Evolutionary conservation across 1,284 basidiomycete genomes (phyloP), one percentile per base, ranked within the genome.

Genomic region (Cutaneotrichosporon sp.): DNA sequence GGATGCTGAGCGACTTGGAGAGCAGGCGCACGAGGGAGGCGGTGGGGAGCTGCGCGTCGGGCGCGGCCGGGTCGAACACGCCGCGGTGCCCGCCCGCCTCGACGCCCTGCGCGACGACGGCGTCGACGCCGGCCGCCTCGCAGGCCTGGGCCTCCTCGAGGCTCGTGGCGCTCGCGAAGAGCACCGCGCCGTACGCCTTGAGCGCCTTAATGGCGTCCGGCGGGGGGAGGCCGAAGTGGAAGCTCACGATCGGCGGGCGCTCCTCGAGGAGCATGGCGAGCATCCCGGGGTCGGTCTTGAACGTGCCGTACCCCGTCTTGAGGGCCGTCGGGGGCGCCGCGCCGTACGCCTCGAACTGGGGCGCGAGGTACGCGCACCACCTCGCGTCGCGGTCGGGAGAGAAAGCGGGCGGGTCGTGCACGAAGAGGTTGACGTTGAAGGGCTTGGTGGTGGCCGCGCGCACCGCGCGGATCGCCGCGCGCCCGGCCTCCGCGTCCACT

Each of bases 21-120:
- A 75, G 62, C 2, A 70, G 58, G 7, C 63, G 61, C 0, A 63
- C 66, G 14, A 75, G 67, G 0, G 64, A 65, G 34, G 70, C 38
- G 13, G 69, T 73, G 3, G 60, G 49, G 8, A 75, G 65, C 34
- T 64, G 38, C n/a, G 73, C 66, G 62, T 77, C 75, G 29, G 47
- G 47, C 2, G 25, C 56, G 0, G 29, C 14, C 2, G 65, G 63
- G 62, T 75, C 69, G 51, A 77, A 75, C n/a, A 70, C 64, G 6
- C 75, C 74, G 31, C 74, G 59, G 68, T 77, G 75, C 1, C 75
- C 75, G 18, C 75, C 75, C 3, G 74, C 74, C 62, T 77, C 73
- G 38, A 59, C 53, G 4, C 75, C 75, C 58, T 77, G 75, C 2
- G 73, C 75, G 22, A 77, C 62, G 20, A 77, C 58, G 10, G 61